Evolutionary conservation across 1,284 basidiomycete genomes (phyloP), one percentile per base, ranked within the genome.

Genomic region (Microbotryum silenes-acaulis): DNA sequence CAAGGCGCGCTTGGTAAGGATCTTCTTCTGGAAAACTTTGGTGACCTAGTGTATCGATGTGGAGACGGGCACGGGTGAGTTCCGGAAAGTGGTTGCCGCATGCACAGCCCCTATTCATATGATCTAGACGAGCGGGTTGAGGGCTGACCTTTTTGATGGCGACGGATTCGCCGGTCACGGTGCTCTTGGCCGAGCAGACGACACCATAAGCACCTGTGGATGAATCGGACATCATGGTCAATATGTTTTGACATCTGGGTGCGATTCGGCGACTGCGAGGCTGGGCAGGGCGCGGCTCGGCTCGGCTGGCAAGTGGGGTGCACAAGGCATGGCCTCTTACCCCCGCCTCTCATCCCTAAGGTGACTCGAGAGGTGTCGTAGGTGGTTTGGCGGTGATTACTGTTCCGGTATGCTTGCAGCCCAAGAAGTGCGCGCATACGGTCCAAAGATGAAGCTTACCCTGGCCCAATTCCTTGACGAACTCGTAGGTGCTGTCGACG

Each of bases 11-110:
- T 97, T 97, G 56, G 93, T 96, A 70, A 97, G 78, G 75, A 96
- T 97, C 73, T 84, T 89, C 82, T 97, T 97, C 57, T 89, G 92
- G 76, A 94, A 94, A 74, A 97, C 92, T 74, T 94, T 96, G 60
- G 92, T 96, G 74, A 97, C 94, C 76, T 80, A 42, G 58, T 33
- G 31, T 42, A 42, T 42, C 37, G 37, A 42, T 42, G 37, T 42
- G 3, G 14, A 42, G 37, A 42, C 14, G 12, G 37, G 37, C 16
- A 14, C 37, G 37, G 16, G 14, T 42, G 37, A 42, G 37, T 18
- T 42, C 37, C 37, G 37, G 16, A 10, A 42, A 42, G 4, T 42
- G 37, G 37, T 42, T 6, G 12, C 37, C 14, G 37, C 37, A 42
- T 3, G 37, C 14, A 42, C 37, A 18, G 37, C 37, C 3, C 37